These are phyloP conservation scores for Malassezia caprae DNA, from an alignment of 1,284 basidiomycete species.

Conservation along the genomic window DNA sequence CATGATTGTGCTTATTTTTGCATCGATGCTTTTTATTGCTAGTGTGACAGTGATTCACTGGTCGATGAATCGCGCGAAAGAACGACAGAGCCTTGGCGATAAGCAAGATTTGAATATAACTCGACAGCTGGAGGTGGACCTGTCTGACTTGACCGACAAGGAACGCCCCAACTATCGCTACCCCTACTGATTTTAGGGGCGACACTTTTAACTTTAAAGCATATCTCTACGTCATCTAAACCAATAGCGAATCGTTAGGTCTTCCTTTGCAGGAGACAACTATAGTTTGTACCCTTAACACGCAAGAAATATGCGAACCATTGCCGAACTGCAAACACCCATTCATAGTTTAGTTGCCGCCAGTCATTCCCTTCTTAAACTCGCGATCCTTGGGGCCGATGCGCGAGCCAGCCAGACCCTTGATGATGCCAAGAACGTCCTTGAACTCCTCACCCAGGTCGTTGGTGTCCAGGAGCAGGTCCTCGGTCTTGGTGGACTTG, in stretches of 20 bases:
- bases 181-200: conserved; percentile 31
- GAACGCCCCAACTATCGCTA: conserved; percentile 42
- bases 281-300: no score
- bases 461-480: not conserved
- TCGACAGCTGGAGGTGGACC: conserved; percentile 19
- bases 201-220: no score
- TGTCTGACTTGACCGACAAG: conserved; percentile 43
- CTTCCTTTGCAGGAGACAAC: not conserved
- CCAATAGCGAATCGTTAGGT: not conserved
- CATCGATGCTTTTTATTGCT: conserved; percentile 20
- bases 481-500: not conserved
- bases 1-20: conserved; percentile 36
- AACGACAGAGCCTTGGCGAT: conserved; percentile 7
- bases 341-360: no score
- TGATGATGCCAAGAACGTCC: not conserved
- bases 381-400: not conserved
- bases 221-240: not conserved
- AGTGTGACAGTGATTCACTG: conserved; percentile 22
- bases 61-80: conserved; percentile 24
- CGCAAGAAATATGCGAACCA: no score
- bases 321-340: no score
- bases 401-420: not conserved
- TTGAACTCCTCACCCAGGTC: not conserved
- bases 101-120: not conserved
- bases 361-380: not conserved